phyloP scores from a whole-genome alignment of 306 rosid species.

The Sicyos edulis region DNA sequence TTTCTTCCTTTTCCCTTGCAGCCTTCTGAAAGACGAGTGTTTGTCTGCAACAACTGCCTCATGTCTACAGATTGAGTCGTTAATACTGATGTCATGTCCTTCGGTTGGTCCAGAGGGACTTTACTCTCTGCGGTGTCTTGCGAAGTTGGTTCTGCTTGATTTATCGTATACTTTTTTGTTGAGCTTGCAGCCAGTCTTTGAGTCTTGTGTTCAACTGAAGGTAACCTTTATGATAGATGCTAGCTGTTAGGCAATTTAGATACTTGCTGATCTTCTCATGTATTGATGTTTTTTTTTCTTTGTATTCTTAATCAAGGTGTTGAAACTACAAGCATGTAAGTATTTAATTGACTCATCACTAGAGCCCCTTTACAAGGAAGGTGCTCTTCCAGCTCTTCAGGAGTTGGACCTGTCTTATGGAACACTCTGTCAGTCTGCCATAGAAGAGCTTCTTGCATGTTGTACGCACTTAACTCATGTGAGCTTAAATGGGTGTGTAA shows the following conservation, averaged over 20 bases:
- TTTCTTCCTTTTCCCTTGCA: constrained; percentile 35
- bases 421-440: constrained; percentile 82
- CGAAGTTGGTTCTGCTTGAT: constrained; percentile 64
- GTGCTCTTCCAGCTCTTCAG: constrained; percentile 85
- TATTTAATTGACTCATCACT: constrained; percentile 72
- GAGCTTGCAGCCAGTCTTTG: constrained; percentile 78
- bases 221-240: constrained; percentile 28
- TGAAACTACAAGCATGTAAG: constrained; percentile 95
- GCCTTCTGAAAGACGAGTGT: constrained; percentile 81
- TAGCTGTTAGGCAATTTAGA: neutral
- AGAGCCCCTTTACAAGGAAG: constrained; percentile 89
- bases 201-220: constrained; percentile 79
- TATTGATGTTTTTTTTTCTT: constrained; percentile 17
- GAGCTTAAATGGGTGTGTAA: constrained; percentile 94
- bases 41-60: constrained; percentile 87
- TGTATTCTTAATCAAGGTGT: constrained; percentile 48
- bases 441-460: constrained; percentile 94
- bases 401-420: constrained; percentile 95
- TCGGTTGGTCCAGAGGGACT: constrained; percentile 84
- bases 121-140: constrained; percentile 59
- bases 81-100: constrained; percentile 90
- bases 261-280: neutral
- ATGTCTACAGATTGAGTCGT: constrained; percentile 73
- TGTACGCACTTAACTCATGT: constrained; percentile 82
- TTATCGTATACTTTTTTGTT: constrained; percentile 87